Base-by-base conservation (phyloP, 2,329 filamentous ascomycete species). In the Colletotrichum spaethianum region DNA sequence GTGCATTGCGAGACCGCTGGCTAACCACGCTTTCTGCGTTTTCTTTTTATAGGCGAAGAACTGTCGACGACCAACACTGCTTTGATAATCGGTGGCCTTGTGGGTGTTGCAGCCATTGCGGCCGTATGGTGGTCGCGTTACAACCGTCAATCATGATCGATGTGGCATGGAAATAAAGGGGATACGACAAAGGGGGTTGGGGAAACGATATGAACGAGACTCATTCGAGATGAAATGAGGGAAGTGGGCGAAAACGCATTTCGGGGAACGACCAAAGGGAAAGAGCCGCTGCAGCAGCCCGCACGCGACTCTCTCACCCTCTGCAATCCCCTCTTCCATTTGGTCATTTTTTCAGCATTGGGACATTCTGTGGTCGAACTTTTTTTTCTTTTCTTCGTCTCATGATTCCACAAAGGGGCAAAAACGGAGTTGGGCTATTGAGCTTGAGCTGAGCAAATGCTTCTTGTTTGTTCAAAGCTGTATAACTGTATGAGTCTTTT, bases 21-120 rank as follows among this genome's bases (percentile, higher is more conserved):
- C 77, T 80, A 77, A 81, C 63, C 38, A 40, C 44, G n/a, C 26
- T 42, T 31, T 52, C 31, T 56, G 64, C 38, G 38, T 52, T 12
- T 59, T 26, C 36, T 18, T 52, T 11, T 61, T 61, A 12, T 23
- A 80, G 81, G 75, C 11, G 79, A 80, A 40, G 82, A 84, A 57
- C 68, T 79, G 40, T 77, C 79, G 28, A 57, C 61, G 33, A 56
- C 56, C n/a, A 79, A 77, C 67, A 80, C 77, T 31, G 75, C 79
- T 18, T 67, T 83, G 59, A 74, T 80, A 9, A 77, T 79, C 42
- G 82, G 80, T 20, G 80, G 82, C 20, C 73, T 81, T 23, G 69
- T 84, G 56, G 83, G 82, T n/a, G 74, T 79, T 12, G 78, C 77
- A 40, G 83, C 83, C 7, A 75, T 84, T 63, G 72, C 61, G 3